phyloP scores from a whole-genome alignment of 306 rosid genomes.

The Sesbania bispinosa region DNA sequence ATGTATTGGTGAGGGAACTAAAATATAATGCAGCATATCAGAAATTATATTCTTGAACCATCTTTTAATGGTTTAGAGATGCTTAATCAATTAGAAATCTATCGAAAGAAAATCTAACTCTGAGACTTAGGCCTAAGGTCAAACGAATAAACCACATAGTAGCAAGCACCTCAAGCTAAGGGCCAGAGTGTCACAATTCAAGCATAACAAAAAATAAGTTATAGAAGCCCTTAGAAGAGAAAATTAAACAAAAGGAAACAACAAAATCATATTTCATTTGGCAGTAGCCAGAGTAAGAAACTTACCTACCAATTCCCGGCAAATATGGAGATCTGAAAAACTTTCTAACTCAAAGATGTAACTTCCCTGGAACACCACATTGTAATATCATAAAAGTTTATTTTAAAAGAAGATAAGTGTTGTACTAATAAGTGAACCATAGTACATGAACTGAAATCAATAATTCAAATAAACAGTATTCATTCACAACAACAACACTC shows the following conservation, averaged over 20 bases:
- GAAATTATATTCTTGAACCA: background rate
- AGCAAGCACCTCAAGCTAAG: conserved; percentile 19
- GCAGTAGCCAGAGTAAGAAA: conserved; percentile 13
- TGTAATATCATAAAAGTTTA: background rate
- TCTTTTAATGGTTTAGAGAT: background rate
- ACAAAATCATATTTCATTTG: background rate
- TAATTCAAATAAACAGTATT: background rate
- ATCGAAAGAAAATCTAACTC: background rate
- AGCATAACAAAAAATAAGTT: background rate
- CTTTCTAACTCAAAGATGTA: conserved; percentile 82
- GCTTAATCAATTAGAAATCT: background rate
- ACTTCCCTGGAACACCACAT: conserved; percentile 62
- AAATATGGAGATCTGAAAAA: conserved; percentile 72
- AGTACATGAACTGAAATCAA: background rate
- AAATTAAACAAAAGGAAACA: background rate
- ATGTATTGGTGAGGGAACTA: background rate
- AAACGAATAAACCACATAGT: background rate
- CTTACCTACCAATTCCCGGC: conserved; percentile 87
- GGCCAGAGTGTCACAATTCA: conserved; percentile 5
- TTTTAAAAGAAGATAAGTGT: background rate
- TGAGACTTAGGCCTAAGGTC: conserved; percentile 5
- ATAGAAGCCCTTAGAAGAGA: background rate
- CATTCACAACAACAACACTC: background rate
- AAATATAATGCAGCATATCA: background rate
- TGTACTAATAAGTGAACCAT: background rate